Evolutionary conservation across 495 filamentous ascomycete genomes (phyloP).

Genomic region (Penicillium parvum): DNA sequence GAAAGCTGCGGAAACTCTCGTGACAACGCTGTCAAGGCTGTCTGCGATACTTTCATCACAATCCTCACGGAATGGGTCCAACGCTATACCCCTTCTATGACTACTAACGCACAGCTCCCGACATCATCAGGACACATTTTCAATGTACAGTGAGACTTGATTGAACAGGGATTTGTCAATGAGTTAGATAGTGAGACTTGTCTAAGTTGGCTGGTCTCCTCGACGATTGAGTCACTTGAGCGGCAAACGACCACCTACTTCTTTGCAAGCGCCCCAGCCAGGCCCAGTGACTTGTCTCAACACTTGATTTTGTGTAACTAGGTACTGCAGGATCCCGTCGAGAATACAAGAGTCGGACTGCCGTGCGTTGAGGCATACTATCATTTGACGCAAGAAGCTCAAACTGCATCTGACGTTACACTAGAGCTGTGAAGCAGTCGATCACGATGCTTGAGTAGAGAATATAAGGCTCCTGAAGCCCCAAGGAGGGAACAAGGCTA

Average conservation of each 20-base stretch:
- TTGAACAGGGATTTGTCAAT: neutral
- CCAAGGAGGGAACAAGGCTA: too few species aligned
- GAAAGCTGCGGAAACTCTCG: slow-evolving; percentile 47
- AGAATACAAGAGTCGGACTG: neutral
- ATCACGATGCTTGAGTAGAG: too few species aligned
- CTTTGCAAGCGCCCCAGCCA: too few species aligned
- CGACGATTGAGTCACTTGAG: neutral
- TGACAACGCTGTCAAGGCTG: slow-evolving; percentile 47
- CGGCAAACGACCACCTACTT: neutral
- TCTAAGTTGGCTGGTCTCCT: neutral
- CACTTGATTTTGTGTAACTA: slow-evolving; percentile 1
- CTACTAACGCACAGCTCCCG: slow-evolving; percentile 30
- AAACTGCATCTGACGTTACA: neutral
- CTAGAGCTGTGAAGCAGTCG: too few species aligned
- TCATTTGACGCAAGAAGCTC: neutral
- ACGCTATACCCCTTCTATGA: slow-evolving; percentile 39
- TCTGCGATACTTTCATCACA: slow-evolving; percentile 48
- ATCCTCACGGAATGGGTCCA: slow-evolving; percentile 58
- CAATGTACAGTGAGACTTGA: slow-evolving; percentile 17
- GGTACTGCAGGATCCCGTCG: slow-evolving; percentile 1
- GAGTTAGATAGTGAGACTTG: neutral
- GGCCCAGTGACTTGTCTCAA: neutral
- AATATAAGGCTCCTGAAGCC: too few species aligned
- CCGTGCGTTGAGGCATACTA: neutral
- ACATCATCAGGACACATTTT: slow-evolving; percentile 41